Percentiles rank a stretch among this genome's conserved stretches.
These are phyloP conservation scores for Xerocomus brunneocitrinus DNA, from an alignment of 768 basidiomycete genomes.

Conservation along the genomic window DNA sequence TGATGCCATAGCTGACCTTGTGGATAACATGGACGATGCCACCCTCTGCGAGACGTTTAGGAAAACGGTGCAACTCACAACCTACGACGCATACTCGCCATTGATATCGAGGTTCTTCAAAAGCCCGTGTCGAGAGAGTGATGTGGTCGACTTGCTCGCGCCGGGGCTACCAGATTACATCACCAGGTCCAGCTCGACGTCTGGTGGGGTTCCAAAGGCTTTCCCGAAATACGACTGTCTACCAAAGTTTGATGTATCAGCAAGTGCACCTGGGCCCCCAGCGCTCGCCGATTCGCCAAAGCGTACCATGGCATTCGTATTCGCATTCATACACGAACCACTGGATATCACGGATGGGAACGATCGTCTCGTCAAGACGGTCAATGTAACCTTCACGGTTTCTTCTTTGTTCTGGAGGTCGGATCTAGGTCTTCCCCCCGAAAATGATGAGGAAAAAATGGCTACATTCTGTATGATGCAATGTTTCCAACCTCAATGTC, in stretches of 20 bases:
- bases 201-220: slow-evolving; percentile 10
- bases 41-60: slow-evolving; percentile 7
- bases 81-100: slow-evolving; percentile 15
- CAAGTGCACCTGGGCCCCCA: too few species aligned
- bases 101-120: slow-evolving; percentile 7
- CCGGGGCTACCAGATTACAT: slow-evolving; percentile 21
- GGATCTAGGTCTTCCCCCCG: not conserved
- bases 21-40: not conserved
- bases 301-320: slow-evolving; percentile 4
- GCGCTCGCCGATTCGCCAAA: not conserved
- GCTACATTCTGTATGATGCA: slow-evolving; percentile 6
- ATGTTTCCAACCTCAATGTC: too few species aligned
- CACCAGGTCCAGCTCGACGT: slow-evolving; percentile 15
- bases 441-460: slow-evolving; percentile 8
- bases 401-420: not conserved
- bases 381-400: not conserved
- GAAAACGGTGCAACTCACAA: slow-evolving; percentile 9
- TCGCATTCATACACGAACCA: not conserved
- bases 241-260: not conserved
- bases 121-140: slow-evolving; percentile 1
- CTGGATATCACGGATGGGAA: not conserved
- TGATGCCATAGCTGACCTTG: not conserved
- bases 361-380: not conserved
- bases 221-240: slow-evolving; percentile 9
- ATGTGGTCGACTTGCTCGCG: slow-evolving; percentile 8